phyloP scores from a whole-genome alignment of 2,329 filamentous ascomycete species.

The Leptographium radiaticola region DNA sequence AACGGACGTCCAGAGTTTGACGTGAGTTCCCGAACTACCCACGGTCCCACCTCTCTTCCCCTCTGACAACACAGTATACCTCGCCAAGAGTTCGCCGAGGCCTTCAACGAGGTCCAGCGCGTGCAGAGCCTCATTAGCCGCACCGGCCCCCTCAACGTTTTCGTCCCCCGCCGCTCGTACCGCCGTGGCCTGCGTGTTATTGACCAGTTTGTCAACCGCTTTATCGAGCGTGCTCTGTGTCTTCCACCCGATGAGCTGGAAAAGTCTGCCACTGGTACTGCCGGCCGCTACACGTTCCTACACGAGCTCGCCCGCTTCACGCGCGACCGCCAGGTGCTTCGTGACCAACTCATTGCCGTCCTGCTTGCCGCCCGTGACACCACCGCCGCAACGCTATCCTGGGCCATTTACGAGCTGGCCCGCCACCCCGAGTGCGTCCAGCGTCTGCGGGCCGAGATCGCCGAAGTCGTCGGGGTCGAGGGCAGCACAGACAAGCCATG shows the following conservation, averaged over 20 bases:
- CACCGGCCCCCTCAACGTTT: constrained; percentile 45
- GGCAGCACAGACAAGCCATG: background rate
- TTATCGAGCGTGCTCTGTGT: constrained; percentile 60
- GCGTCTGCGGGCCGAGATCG: constrained; percentile 63
- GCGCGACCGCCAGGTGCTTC: constrained; percentile 55
- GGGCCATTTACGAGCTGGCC: constrained; percentile 71
- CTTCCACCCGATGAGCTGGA: constrained; percentile 60
- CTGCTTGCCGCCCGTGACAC: constrained; percentile 81
- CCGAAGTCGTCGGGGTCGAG: constrained; percentile 46
- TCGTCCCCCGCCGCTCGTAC: constrained; percentile 55
- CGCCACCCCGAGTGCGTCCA: constrained; percentile 52
- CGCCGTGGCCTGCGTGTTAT: constrained; percentile 51
- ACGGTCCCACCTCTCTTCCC: background rate
- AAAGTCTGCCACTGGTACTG: constrained; percentile 30
- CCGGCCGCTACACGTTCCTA: constrained; percentile 58
- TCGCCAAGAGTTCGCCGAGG: constrained; percentile 58
- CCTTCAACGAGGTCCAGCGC: constrained; percentile 68
- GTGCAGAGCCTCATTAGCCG: constrained; percentile 56
- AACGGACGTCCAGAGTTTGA: constrained; percentile 52
- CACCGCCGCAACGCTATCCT: constrained; percentile 69
- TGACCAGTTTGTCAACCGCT: constrained; percentile 63
- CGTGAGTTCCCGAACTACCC: constrained; percentile 23
- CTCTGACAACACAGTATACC: constrained; percentile 30
- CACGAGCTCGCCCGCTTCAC: constrained; percentile 76
- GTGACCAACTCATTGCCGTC: constrained; percentile 73